phyloP scores from a whole-genome alignment of 345 rosid species.

The Pugionium cornutum region DNA sequence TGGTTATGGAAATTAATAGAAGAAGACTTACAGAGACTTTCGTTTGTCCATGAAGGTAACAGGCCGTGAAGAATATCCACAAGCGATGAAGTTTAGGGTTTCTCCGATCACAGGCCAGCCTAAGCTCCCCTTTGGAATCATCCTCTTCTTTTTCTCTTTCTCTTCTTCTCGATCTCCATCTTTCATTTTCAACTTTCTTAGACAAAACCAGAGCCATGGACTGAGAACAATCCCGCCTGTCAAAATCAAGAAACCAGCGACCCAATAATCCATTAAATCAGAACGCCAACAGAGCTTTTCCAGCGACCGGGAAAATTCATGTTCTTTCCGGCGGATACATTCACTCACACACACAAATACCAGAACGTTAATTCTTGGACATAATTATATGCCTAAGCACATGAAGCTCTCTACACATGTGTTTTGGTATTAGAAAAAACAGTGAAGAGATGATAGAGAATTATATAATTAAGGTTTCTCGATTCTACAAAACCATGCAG shows the following conservation, averaged over 20 bases:
- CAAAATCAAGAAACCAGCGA: conserved; percentile 43
- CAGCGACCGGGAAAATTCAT: conserved; percentile 22
- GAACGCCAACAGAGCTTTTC: conserved; percentile 9
- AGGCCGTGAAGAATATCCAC: conserved; percentile 77
- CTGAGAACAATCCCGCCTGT: conserved; percentile 40
- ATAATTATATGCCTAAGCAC: conserved; percentile 21
- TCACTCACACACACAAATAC: background rate
- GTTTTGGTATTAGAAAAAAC: no score
- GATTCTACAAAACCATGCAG: conserved; percentile 37
- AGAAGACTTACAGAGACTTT: conserved; percentile 65
- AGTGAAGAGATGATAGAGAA: conserved; percentile 1
- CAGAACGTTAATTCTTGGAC: background rate
- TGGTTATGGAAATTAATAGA: background rate
- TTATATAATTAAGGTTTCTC: conserved; percentile 10
- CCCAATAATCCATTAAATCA: conserved; percentile 29
- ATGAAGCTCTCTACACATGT: background rate
- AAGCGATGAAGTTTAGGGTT: conserved; percentile 79
- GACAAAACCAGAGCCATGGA: conserved; percentile 36
- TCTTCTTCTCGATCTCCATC: conserved; percentile 1
- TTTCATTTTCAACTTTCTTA: conserved; percentile 17
- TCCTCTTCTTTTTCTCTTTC: conserved; percentile 29
- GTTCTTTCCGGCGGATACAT: conserved; percentile 1
- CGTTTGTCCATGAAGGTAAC: conserved; percentile 92
- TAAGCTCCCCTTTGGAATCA: conserved; percentile 73
- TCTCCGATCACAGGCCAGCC: conserved; percentile 97